These are phyloP conservation scores for Mucor racemosus DNA, from an alignment of 371 early-diverging fungal species.

Conservation along the genomic window DNA sequence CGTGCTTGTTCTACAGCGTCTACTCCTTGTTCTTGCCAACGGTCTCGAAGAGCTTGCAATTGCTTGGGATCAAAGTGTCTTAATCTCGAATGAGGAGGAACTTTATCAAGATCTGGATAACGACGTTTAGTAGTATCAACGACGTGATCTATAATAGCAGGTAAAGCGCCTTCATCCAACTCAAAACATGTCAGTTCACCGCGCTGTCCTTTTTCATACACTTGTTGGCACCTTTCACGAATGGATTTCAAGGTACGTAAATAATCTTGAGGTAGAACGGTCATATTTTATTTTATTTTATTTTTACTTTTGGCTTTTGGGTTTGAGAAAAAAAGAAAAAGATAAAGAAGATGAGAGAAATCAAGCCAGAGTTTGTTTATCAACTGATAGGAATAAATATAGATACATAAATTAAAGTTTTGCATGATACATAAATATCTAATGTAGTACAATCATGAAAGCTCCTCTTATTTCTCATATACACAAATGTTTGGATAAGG, in stretches of 20 bases:
- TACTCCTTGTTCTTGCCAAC: constrained; percentile 30
- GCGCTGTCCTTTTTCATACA: constrained; percentile 64
- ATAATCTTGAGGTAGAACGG: constrained; percentile 55
- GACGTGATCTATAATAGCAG: constrained; percentile 70
- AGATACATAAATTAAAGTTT: not conserved
- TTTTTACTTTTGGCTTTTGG: not conserved
- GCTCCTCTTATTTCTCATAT: too few relatives aligned
- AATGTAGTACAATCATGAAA: not conserved
- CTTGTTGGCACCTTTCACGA: constrained; percentile 70
- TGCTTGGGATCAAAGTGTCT: constrained; percentile 80
- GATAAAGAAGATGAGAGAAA: not conserved
- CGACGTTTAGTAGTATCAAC: constrained; percentile 72
- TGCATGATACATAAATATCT: not conserved
- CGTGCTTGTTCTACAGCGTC: constrained; percentile 67
- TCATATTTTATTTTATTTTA: constrained; percentile 21
- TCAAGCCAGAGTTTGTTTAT: not conserved
- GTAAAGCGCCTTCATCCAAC: constrained; percentile 66
- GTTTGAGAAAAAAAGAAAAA: too few relatives aligned
- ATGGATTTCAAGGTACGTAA: constrained; percentile 79
- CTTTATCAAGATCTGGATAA: constrained; percentile 59
- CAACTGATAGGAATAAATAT: constrained; percentile 3
- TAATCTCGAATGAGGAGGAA: constrained; percentile 91
- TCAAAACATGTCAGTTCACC: constrained; percentile 69
- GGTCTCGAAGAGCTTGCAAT: constrained; percentile 48
- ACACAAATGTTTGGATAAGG: too few relatives aligned